Evolutionary conservation across 2,329 filamentous ascomycete genomes (phyloP), one percentile per base, ranked within the genome.

Genomic region (Epichloe sp.): DNA sequence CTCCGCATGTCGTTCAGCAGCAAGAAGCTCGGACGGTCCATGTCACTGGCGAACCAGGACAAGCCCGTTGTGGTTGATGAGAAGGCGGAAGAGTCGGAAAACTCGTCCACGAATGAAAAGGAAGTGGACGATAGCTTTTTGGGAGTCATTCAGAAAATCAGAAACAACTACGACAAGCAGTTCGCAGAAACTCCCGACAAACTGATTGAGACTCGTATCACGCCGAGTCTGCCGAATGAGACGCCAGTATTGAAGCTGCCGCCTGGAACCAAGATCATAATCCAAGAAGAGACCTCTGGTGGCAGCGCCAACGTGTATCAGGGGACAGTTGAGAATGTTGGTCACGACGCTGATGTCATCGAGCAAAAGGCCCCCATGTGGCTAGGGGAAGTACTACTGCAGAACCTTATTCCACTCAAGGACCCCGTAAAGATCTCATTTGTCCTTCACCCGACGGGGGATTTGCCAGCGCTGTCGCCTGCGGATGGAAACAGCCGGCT

Each of bases 341-440:
- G 85, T 1, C 73, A 79, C 45, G 87, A 95, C 59, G 84, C 83
- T 19, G 88, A 95, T 65, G 70, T 84, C 19, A 84, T 98, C 49
- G 90, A 97, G 69, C 85, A 88, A 61, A 80, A 84, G 41, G 89
- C 85, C 5, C 91, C 93, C 2, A 85, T 86, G 73, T 98, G 93
- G 93, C 75, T 98, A 6, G 90, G 86, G 14, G 14, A 90, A 97
- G 78, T 95, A 37, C 73, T 98, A 14, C 72, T 98, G 45, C 64
- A 88, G 73, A 96, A 96, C 64, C 77, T 80, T 63, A 80, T 88
- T 8, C 88, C 89, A 0, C 69, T 76, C 53, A 97, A 97, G 71
- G 93, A 97, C n/a, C 83, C 90, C 1, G 80, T 91, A 58, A 98
- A 98, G 74, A 83, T 97, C n/a, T 90, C 88, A 3, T 98, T 98